Evolutionary conservation across 345 rosid genomes (phyloP).

Genomic region (Geranium brycei): DNA sequence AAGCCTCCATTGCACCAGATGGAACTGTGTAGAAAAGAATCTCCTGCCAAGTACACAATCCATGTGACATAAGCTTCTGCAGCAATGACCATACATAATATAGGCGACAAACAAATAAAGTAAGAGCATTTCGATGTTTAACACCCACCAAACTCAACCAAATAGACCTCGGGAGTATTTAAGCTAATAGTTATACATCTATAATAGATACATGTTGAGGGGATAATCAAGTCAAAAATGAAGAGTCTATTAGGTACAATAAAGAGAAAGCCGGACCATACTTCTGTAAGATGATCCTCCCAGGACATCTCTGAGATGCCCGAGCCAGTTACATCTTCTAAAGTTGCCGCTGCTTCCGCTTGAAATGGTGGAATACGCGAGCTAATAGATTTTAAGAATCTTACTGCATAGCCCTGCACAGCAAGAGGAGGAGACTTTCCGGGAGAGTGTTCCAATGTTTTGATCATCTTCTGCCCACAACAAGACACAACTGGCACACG

Average conservation of each 20-base stretch:
- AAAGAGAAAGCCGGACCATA: conserved; percentile 22
- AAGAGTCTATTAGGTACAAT: neutral
- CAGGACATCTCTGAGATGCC: conserved; percentile 47
- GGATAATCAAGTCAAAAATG: neutral
- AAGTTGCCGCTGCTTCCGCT: conserved; percentile 50
- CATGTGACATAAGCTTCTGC: conserved; percentile 5
- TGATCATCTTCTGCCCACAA: conserved; percentile 39
- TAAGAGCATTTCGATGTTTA: neutral
- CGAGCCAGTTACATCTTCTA: conserved; percentile 38
- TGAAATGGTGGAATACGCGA: conserved; percentile 31
- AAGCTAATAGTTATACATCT: too few species aligned
- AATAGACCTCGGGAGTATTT: too few species aligned
- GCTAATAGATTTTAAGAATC: conserved; percentile 53
- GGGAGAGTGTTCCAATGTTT: conserved; percentile 22
- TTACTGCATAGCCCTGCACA: conserved; percentile 69
- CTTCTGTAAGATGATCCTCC: conserved; percentile 78
- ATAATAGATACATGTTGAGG: neutral
- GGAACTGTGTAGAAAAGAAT: conserved; percentile 87
- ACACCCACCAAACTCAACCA: neutral
- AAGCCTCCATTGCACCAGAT: conserved; percentile 64
- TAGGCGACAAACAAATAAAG: neutral
- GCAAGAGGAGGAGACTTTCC: conserved; percentile 22
- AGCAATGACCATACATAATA: conserved; percentile 1
- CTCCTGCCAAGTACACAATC: conserved; percentile 40
- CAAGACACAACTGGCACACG: neutral